Percentiles rank a stretch among this genome's conserved stretches.
Evolutionary conservation across 192 early-diverging fungal species (phyloP).

Genomic region (Coemansia sp.): DNA sequence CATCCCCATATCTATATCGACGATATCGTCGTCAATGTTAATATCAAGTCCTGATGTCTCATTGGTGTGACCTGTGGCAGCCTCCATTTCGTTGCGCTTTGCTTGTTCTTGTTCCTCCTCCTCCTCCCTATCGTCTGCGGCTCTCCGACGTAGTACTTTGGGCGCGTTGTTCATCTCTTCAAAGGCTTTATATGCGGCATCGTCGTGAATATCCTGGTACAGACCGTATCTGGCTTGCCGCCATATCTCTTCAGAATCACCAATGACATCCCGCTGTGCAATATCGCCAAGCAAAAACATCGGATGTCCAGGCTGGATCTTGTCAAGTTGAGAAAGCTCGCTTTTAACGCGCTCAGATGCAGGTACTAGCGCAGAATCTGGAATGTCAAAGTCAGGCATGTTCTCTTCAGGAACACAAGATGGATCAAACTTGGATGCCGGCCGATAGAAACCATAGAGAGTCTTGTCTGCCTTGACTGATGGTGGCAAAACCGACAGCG

Average conservation of each 20-base stretch:
- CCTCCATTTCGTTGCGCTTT: background rate
- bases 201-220: slow-evolving; percentile 33
- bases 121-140: slow-evolving; percentile 16
- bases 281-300: slow-evolving; percentile 39
- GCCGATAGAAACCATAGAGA: slow-evolving; percentile 40
- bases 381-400: slow-evolving; percentile 44
- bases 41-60: slow-evolving; percentile 16
- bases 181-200: slow-evolving; percentile 28
- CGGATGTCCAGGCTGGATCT: slow-evolving; percentile 28
- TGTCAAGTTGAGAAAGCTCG: slow-evolving; percentile 21
- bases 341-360: slow-evolving; percentile 22
- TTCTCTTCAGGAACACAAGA: slow-evolving; percentile 34
- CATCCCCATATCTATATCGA: slow-evolving; percentile 47
- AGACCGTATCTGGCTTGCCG: slow-evolving; percentile 28
- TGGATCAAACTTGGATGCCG: slow-evolving; percentile 35
- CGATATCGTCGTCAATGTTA: slow-evolving; percentile 36
- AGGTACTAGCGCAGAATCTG: slow-evolving; percentile 24
- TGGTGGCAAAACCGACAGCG: slow-evolving; percentile 26
- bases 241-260: slow-evolving; percentile 45
- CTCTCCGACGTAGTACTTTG: slow-evolving; percentile 20
- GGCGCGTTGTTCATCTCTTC: slow-evolving; percentile 47
- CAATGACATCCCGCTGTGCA: slow-evolving; percentile 32
- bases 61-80: background rate
- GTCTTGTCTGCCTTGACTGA: slow-evolving; percentile 31
- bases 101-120: background rate